Percentiles rank a stretch among this genome's conserved stretches.
These are phyloP conservation scores for Andrographis paniculata DNA, from an alignment of 305 asterid genomes.

Conservation along the genomic window DNA sequence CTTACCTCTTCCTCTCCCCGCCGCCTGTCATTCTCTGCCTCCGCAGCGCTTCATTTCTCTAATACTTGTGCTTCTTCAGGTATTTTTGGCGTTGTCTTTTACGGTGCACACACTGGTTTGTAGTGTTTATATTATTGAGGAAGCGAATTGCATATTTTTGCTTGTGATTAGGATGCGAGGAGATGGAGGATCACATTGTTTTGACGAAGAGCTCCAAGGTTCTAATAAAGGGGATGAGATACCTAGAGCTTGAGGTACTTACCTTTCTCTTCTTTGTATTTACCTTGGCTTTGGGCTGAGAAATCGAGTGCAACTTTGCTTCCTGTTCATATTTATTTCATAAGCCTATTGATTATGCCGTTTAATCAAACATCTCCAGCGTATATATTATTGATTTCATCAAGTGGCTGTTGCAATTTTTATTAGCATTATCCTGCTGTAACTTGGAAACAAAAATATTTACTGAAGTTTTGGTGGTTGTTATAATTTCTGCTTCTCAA, in stretches of 20 bases:
- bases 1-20: slow-evolving; percentile 15
- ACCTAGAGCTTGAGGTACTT: slow-evolving; percentile 65
- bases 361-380: too few relatives aligned
- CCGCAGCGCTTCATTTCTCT: slow-evolving; percentile 31
- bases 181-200: slow-evolving; percentile 19
- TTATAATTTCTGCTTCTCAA: slow-evolving; percentile 13
- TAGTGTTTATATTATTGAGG: neutral
- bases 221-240: slow-evolving; percentile 71
- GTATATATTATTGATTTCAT: neutral
- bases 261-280: slow-evolving; percentile 3
- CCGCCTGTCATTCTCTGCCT: slow-evolving; percentile 24
- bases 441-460: neutral
- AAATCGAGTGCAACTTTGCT: too few relatives aligned
- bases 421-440: neutral
- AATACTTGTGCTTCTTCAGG: slow-evolving; percentile 22
- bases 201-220: slow-evolving; percentile 45
- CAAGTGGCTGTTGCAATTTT: too few relatives aligned
- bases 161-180: slow-evolving; percentile 25
- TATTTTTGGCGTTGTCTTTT: slow-evolving; percentile 11
- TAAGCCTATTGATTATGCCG: too few relatives aligned
- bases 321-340: too few relatives aligned
- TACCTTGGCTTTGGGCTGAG: too few relatives aligned
- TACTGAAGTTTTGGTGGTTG: neutral
- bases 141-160: neutral
- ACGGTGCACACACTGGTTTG: neutral